Conservation (phyloP, 2,329 filamentous ascomycete species). For the Trichophyton simii region DNA sequence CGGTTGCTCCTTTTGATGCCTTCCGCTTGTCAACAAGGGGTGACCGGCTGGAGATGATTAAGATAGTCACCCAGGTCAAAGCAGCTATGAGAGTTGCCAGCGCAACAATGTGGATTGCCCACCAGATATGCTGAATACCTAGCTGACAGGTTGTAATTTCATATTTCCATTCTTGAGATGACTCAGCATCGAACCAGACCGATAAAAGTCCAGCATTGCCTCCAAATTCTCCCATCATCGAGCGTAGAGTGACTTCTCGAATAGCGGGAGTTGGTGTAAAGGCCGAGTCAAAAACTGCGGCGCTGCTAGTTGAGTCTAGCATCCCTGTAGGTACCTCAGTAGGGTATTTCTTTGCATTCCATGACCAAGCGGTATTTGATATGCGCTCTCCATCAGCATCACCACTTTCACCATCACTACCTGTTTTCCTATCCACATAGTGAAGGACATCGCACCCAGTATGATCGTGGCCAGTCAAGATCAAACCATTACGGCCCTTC, state of each 20-base stretch:
- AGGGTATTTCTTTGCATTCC: constrained; percentile 26
- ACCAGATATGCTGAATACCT: constrained; percentile 88
- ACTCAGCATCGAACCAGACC: constrained; percentile 67
- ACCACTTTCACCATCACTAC: constrained; percentile 11
- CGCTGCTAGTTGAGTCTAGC: neutral
- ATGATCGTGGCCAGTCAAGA: constrained; percentile 91
- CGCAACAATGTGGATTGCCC: constrained; percentile 69
- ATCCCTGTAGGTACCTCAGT: neutral
- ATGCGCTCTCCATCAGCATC: neutral
- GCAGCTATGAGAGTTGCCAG: constrained; percentile 35
- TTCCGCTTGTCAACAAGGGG: neutral
- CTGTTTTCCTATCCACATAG: constrained; percentile 51
- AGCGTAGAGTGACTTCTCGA: constrained; percentile 82
- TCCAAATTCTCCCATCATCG: constrained; percentile 97
- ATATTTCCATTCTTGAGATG: constrained; percentile 60
- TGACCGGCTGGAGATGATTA: neutral
- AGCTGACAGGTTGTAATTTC: constrained; percentile 68
- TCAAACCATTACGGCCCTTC: constrained; percentile 57
- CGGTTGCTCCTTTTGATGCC: constrained; percentile 18
- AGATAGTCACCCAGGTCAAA: constrained; percentile 13
- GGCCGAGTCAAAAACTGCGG: neutral
- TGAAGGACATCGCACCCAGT: constrained; percentile 86
- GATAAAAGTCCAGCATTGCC: constrained; percentile 83
- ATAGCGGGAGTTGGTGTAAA: constrained; percentile 35
- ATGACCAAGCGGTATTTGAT: constrained; percentile 19